These are phyloP conservation scores for Saccharomycodes ludwigii DNA, from an alignment of 805 yeast genomes.

Conservation along the genomic window DNA sequence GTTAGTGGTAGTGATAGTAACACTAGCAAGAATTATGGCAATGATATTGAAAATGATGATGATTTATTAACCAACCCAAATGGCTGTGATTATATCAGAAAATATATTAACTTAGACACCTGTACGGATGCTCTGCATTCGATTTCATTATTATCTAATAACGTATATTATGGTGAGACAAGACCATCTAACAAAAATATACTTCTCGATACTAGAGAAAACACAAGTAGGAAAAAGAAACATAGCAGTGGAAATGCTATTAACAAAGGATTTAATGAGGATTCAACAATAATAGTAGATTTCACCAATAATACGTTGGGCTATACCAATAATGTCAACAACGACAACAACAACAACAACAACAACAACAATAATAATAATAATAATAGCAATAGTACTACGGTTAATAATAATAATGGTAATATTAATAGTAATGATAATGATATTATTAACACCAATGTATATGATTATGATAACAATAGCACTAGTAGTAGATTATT, in stretches of 20 bases:
- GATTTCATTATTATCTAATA: too few species aligned
- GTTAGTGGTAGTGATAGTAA: neutral
- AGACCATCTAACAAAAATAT: too few species aligned
- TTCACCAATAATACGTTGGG: neutral
- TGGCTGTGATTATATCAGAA: neutral
- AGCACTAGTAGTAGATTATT: neutral
- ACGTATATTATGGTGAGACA: too few species aligned
- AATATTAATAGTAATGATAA: slow-evolving; percentile 1
- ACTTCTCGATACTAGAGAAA: too few species aligned
- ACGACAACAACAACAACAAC: slow-evolving; percentile 2
- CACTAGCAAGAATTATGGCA: neutral
- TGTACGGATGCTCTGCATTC: slow-evolving; percentile 1
- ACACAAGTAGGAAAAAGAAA: neutral
- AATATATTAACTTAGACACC: neutral
- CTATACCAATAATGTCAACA: neutral
- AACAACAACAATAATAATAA: slow-evolving; percentile 19
- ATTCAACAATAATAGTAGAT: neutral
- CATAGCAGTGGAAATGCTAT: neutral
- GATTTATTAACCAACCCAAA: neutral
- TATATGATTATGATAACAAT: slow-evolving; percentile 9
- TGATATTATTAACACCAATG: slow-evolving; percentile 4
- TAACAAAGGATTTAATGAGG: neutral
- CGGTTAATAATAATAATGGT: neutral
- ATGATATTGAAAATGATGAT: neutral
- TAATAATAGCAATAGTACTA: slow-evolving; percentile 6